Evolutionary conservation across 2,329 filamentous ascomycete species (phyloP), one percentile per base, ranked within the genome.

Genomic region (Microdochium bolleyi): DNA sequence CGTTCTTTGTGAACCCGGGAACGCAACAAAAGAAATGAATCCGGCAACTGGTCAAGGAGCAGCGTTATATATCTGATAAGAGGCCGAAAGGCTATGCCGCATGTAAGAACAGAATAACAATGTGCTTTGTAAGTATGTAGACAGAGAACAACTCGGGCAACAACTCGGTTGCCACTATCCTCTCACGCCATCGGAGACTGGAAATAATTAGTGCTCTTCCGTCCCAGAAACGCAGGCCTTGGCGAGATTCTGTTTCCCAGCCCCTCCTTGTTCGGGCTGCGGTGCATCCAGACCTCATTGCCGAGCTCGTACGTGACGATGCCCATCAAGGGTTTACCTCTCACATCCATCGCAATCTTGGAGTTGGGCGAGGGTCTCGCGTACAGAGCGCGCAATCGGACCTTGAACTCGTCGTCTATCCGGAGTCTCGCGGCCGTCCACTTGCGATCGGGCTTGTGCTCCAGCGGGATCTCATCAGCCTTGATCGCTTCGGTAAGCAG

Each of bases 341-440:
- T 67, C 52, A 70, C 64, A 55, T 71, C 67, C 16, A 63, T 67
- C 51, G 69, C 63, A 32, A 69, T 56, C 50, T 62, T 58, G 49
- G 60, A 58, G 49, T 65, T 61, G 48, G 70, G 70, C 11, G 66
- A 54, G 53, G 70, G 68, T 53, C 72, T 67, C 51, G 69, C 70
- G 52, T 77, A 56, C 61, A 69, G 72, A 2, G 72, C 70, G 48
- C 66, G 71, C 19, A 80, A 50, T 19, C 82, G 68, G 46, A 74
- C 73, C 25, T 73, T 67, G 56, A 81, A 75, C 58, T 87, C 80
- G 59, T 85, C 74, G 24, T 74, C 73, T 41, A 87, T 80, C 58
- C 74, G 76, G 50, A 86, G 68, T 48, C 78, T 69, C 48, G 77
- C 72, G 0, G 79, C 83, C 34, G 80, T 79, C 70, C 74, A 84